A percentile compares a stretch with the other conserved stretches of the same genome.
phyloP scores from a whole-genome alignment of 2,329 filamentous ascomycete species.

The Incumbomyces lentus region DNA sequence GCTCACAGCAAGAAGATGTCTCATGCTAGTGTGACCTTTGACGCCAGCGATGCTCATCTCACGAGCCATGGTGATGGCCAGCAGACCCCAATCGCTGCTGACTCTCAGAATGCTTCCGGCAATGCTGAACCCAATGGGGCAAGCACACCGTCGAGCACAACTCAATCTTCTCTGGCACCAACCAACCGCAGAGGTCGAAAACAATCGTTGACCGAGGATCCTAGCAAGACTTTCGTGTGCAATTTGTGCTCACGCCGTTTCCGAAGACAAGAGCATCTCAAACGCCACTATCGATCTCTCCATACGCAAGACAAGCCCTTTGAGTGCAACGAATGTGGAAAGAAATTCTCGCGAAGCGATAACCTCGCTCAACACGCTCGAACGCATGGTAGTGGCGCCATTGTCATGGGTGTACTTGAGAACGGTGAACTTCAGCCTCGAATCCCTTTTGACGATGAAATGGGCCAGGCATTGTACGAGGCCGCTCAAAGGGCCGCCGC shows the following conservation, averaged over 20 bases:
- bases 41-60: conserved; percentile 25
- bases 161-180: conserved; percentile 15
- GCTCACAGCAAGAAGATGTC: conserved; percentile 28
- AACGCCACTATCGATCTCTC: conserved; percentile 95
- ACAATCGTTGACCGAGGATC: conserved; percentile 95
- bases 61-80: conserved; percentile 35
- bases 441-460: conserved; percentile 47
- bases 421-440: conserved; percentile 47
- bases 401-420: conserved; percentile 82
- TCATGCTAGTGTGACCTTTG: conserved; percentile 26
- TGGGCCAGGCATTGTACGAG: conserved; percentile 73
- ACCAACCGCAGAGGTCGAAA: conserved; percentile 91
- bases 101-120: conserved; percentile 34
- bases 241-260: conserved; percentile 93
- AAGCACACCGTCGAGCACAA: conserved; percentile 32
- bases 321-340: conserved; percentile 92
- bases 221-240: conserved; percentile 96
- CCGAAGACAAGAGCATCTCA: conserved; percentile 94
- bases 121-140: conserved; percentile 36
- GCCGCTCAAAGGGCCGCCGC: conserved; percentile 63
- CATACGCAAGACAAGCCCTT: conserved; percentile 99
- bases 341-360: conserved; percentile 97
- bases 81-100: conserved; percentile 28
- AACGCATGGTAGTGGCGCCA: conserved; percentile 80
- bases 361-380: conserved; percentile 93